Percentiles rank a stretch among this genome's conserved stretches.
These are phyloP conservation scores for Saitozyma podzolica DNA, from an alignment of 768 basidiomycete genomes.

Conservation along the genomic window DNA sequence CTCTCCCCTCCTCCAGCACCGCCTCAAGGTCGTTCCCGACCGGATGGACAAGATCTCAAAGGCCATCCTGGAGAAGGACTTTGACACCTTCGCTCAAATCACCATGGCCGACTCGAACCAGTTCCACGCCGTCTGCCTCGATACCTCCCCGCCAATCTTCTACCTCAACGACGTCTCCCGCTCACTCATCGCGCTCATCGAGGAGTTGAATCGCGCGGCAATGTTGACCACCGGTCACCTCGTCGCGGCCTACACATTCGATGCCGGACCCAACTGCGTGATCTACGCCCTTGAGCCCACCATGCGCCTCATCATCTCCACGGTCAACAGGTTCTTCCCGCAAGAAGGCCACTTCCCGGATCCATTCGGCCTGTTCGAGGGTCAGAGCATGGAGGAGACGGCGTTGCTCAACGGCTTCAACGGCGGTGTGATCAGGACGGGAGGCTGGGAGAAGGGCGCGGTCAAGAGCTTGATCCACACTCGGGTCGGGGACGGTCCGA, in stretches of 20 bases:
- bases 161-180: constrained; percentile 97
- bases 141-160: constrained; percentile 96
- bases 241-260: constrained; percentile 97
- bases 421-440: constrained; percentile 66
- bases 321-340: constrained; percentile 84
- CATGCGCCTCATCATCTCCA: constrained; percentile 71
- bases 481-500: constrained; percentile 84
- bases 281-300: constrained; percentile 82
- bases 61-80: constrained; percentile 78
- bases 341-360: constrained; percentile 74
- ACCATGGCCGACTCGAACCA: constrained; percentile 98
- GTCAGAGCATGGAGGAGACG: constrained; percentile 51
- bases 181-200: constrained; percentile 85
- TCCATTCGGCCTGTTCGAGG: constrained; percentile 56
- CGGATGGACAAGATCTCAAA: constrained; percentile 79
- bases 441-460: constrained; percentile 65
- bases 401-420: constrained; percentile 69
- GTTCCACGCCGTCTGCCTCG: constrained; percentile 96
- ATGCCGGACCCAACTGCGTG: constrained; percentile 97
- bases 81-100: constrained; percentile 81
- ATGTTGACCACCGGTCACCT: constrained; percentile 56
- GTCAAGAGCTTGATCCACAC: constrained; percentile 92
- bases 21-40: constrained; percentile 83
- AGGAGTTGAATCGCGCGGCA: constrained; percentile 84
- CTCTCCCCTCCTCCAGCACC: constrained; percentile 79